Evolutionary conservation across 1,139 yeast genomes (phyloP), one percentile per base, ranked within the genome.

Genomic region (Kurtzmaniella quercitrusa): DNA sequence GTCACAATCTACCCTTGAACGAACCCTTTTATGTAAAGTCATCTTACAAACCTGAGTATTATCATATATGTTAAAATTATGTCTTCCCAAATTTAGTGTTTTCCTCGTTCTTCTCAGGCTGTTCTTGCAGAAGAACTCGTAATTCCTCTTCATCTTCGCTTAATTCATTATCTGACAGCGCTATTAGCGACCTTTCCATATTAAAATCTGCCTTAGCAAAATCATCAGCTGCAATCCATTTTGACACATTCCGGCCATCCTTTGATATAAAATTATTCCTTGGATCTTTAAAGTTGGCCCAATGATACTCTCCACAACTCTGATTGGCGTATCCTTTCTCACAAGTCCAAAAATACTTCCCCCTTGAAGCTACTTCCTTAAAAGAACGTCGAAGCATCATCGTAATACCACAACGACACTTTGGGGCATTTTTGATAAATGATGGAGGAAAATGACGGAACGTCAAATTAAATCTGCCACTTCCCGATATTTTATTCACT

Each of bases 381-480:
- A 55, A 75, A 39, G 77, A 60, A 46, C 83, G 58, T 42, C 82
- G 56, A 12, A 79, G 54, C 4, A 68, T 66, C 83, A 79, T 79
- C 4, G 64, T 56, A 6, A 58, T 46, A 1, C 60, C 59, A 51
- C 85, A 79, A 42, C 58, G 61, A 56, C 94, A 85, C 41, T 48
- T 55, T 0, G 90, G 89, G 2, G 69, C 48, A 17, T 63, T 54
- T 0, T 64, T 56, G 0, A 60, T 41, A 50, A 64, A 62, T 29
- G 61, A 46, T 34, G 67, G 48, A 9, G 75, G 70, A 47, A 73
- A 77, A 68, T 74, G 70, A 31, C 94, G 61, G 55, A 77, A 84
- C 0, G 94, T 85, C 38, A 85, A 57, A 51, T 81, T 85, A 51
- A 82, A 73, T 41, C 94, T 63, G 3, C 69, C 49, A 2, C 66